Evolutionary conservation across 345 rosid species (phyloP).

Genomic region (Salix exigua): DNA sequence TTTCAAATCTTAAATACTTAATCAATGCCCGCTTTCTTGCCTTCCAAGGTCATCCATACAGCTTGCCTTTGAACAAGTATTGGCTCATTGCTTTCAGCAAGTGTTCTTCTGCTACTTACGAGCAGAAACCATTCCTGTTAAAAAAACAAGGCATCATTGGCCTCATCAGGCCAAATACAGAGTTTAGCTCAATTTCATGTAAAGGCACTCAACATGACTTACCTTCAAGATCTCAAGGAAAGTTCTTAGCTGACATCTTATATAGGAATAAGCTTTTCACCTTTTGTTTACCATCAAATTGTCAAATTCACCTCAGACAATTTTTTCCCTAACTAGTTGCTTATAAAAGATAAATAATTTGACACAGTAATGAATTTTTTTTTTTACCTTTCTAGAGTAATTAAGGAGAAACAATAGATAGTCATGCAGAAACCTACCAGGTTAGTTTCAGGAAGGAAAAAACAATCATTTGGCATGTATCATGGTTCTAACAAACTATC

Average conservation of each 20-base stretch:
- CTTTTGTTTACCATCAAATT: not conserved
- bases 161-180: not conserved
- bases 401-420: not conserved
- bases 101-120: not conserved
- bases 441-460: not conserved
- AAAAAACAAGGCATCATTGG: not conserved
- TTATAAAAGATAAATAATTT: not conserved
- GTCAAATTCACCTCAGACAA: not conserved
- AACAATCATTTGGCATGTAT: not conserved
- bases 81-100: not conserved
- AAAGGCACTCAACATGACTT: not conserved
- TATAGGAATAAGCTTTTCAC: not conserved
- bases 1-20: not conserved
- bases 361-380: not conserved
- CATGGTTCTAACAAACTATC: not conserved
- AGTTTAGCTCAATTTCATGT: not conserved
- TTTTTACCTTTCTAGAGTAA: not conserved
- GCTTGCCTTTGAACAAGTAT: not conserved
- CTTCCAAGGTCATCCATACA: not conserved
- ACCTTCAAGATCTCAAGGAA: not conserved
- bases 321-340: not conserved
- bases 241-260: not conserved
- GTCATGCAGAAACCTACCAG: too few relatives aligned
- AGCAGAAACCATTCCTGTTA: not conserved
- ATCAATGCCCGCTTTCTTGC: not conserved